Evolutionary conservation across 169 alveolate species (phyloP).

Genomic region (Eimeria necatrix): DNA sequence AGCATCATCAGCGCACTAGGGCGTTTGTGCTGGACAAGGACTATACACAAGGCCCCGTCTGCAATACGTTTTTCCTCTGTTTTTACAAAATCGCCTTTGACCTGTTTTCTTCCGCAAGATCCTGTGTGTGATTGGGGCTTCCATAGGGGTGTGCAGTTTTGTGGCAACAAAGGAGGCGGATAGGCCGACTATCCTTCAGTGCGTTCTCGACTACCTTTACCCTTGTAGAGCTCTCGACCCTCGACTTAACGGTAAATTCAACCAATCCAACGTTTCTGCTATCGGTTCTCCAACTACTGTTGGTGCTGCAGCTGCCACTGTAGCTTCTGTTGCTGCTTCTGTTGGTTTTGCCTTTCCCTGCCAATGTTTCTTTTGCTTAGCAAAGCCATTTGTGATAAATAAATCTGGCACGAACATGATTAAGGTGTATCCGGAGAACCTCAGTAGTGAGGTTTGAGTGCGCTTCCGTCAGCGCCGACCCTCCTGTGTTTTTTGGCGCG

Average conservation of each 20-base stretch:
- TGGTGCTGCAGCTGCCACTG: neutral
- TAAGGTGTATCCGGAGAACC: no score
- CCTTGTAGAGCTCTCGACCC: slow-evolving; percentile 82
- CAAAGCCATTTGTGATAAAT: no score
- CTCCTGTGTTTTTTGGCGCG: no score
- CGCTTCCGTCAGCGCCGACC: no score
- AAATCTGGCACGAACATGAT: no score
- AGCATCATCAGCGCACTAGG: no score
- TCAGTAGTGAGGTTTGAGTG: no score
- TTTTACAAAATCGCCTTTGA: no score
- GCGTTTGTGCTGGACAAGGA: no score
- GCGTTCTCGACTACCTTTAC: slow-evolving; percentile 77
- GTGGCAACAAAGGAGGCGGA: slow-evolving; percentile 45
- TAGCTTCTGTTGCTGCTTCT: neutral
- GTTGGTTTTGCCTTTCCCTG: neutral
- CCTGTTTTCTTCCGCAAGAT: no score
- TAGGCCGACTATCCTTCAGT: slow-evolving; percentile 23
- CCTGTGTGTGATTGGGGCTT: neutral
- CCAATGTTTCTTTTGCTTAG: no score
- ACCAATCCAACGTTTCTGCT: no score
- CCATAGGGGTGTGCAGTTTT: slow-evolving; percentile 75
- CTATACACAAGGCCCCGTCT: neutral
- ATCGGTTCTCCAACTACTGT: neutral
- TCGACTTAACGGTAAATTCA: slow-evolving; percentile 69
- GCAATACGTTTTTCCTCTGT: neutral